Base-by-base conservation (phyloP, 306 rosid genomes). In the Begonia peltatifolia region DNA sequence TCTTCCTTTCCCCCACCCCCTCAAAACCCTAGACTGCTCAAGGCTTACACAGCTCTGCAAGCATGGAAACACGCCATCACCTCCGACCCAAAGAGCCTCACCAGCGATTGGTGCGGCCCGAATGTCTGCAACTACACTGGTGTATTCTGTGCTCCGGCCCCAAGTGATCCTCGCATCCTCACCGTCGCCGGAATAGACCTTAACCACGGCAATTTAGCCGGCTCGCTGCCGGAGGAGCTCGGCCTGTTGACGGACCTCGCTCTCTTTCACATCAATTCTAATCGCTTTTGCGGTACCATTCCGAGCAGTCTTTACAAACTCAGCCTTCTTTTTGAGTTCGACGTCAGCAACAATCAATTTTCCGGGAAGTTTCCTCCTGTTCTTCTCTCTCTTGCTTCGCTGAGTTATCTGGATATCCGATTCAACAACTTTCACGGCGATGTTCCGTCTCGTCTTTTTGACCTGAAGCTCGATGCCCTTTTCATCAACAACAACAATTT, bases 131-230 rank as follows among this genome's bases (percentile, higher is more conserved):
- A 76, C 75, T 89, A 89, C 79, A 74, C 76, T 2, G 97, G 97
- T 4, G 63, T 89, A 25, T 82, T 55, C 74, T 89, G 97, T 50
- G 90, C 95, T 8, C 73, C 81, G 0, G 76, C 95, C 2, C 94
- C 63, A 2, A 79, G 74, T n/a, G 77, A 84, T 6, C 78, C 83
- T 44, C 49, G 74, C 66, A 14, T 62, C 51, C 22, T 47, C 14
- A 89, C 97, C 0, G 97, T 89, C 1, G 95, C 95, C 0, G 97
- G 97, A 16, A 66, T 89, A 10, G 97, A 89, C 74, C 73, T 89
- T 16, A 89, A 89, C 82, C 87, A 82, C 13, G 95, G 63, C 56
- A 46, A 62, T 61, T 59, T 89, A 16, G 53, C 79, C 1, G 97
- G 97, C 12, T 59, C 80, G 2, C 53, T 89, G 9, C 87, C 97